Percentiles rank a stretch among this genome's conserved stretches.
Evolutionary conservation across 768 basidiomycete genomes (phyloP).

Genomic region (Austroboletus eburneus): DNA sequence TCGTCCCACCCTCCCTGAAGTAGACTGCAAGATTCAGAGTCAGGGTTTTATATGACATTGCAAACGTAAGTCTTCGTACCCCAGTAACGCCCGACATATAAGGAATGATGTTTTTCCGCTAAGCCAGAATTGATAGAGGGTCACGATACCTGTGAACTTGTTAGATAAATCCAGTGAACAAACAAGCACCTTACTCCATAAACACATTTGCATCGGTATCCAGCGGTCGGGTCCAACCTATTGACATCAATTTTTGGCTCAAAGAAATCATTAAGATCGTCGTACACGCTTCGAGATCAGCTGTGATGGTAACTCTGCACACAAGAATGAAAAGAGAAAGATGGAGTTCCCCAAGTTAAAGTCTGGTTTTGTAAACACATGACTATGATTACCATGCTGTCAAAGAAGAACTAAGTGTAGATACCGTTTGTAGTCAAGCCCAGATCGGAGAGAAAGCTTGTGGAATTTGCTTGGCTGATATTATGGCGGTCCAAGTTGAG

Average conservation of each 20-base stretch:
- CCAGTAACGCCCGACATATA: slow-evolving; percentile 44
- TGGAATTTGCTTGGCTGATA: slow-evolving; percentile 53
- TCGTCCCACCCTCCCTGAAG: slow-evolving; percentile 43
- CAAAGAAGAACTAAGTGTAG: slow-evolving; percentile 5
- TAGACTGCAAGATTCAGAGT: slow-evolving; percentile 18
- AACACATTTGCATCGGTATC: slow-evolving; percentile 57
- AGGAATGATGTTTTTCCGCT: slow-evolving; percentile 50
- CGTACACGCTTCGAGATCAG: slow-evolving; percentile 54
- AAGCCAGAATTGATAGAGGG: slow-evolving; percentile 54
- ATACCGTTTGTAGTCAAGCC: slow-evolving; percentile 46
- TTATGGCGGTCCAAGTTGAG: slow-evolving; percentile 54
- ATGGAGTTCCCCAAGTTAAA: slow-evolving; percentile 55
- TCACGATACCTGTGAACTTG: slow-evolving; percentile 34
- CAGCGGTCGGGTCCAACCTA: slow-evolving; percentile 60
- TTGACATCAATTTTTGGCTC: neutral
- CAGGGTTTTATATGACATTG: neutral
- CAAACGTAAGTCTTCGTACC: slow-evolving; percentile 22
- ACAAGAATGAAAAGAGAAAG: slow-evolving; percentile 47
- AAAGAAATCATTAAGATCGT: neutral
- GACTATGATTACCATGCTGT: too few relatives aligned
- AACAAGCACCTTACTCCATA: slow-evolving; percentile 37
- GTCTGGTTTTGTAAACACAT: slow-evolving; percentile 30
- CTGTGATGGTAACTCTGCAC: slow-evolving; percentile 60
- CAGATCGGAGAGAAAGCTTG: slow-evolving; percentile 53
- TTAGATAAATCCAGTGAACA: neutral